phyloP scores from a whole-genome alignment of 1,139 yeast genomes.

The Kluyveromyces sp. region DNA sequence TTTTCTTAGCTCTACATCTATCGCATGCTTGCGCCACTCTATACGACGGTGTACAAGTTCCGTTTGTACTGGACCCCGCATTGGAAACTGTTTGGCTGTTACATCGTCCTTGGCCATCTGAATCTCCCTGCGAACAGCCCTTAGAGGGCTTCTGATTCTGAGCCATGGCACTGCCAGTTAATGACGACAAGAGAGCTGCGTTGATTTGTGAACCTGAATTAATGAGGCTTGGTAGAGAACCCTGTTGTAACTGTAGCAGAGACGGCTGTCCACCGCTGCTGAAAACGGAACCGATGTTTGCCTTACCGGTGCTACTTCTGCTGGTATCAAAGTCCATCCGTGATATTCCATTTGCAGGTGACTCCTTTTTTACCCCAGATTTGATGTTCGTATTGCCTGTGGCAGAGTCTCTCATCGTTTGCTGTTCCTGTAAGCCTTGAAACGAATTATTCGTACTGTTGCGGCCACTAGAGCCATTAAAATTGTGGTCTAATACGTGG shows the following conservation, averaged over 20 bases:
- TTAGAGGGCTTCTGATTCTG: neutral
- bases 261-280: neutral
- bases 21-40: conserved; percentile 77
- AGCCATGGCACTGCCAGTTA: neutral
- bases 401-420: too few species aligned
- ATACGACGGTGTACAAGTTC: conserved; percentile 32
- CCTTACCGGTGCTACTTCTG: neutral
- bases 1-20: conserved; percentile 73
- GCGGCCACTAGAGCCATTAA: too few species aligned
- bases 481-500: neutral
- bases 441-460: too few species aligned
- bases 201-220: conserved; percentile 6
- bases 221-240: neutral
- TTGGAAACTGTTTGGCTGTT: neutral
- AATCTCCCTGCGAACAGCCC: neutral
- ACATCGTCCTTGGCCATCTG: neutral
- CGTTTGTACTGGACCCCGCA: conserved; percentile 5
- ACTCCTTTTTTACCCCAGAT: neutral
- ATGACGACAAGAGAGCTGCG: neutral
- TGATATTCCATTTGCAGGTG: neutral
- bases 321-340: neutral
- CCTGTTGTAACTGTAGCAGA: conserved; percentile 1
- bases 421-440: too few species aligned
- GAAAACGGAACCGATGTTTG: neutral
- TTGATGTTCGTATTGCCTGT: neutral